Evolutionary conservation across 1,139 yeast species (phyloP).

Genomic region (Tardiomyces depauwii): DNA sequence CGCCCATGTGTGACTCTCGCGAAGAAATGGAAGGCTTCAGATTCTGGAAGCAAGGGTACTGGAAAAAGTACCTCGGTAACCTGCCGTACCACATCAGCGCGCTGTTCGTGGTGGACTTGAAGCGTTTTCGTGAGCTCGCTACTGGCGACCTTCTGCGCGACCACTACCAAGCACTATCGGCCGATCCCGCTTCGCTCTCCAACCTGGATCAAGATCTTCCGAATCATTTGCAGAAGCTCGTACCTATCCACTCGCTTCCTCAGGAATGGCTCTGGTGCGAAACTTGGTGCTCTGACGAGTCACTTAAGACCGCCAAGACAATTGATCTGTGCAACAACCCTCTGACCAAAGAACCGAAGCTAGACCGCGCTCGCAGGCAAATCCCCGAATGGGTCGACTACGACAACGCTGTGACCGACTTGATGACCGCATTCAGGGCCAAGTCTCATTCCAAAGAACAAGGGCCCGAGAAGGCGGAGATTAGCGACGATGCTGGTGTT

Average conservation of each 20-base stretch:
- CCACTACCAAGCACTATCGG: constrained; percentile 77
- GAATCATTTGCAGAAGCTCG: constrained; percentile 59
- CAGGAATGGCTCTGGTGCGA: constrained; percentile 92
- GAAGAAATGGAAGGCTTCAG: constrained; percentile 74
- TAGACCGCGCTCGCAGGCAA: constrained; percentile 62
- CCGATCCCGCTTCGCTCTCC: constrained; percentile 67
- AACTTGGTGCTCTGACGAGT: constrained; percentile 76
- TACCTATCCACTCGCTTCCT: constrained; percentile 64
- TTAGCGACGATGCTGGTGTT: too few species aligned
- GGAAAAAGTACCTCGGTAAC: constrained; percentile 56
- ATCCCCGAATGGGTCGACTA: constrained; percentile 68
- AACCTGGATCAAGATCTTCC: constrained; percentile 90
- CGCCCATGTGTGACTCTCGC: constrained; percentile 82
- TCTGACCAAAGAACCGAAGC: constrained; percentile 62
- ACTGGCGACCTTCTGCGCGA: constrained; percentile 76
- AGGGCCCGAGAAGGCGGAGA: too few species aligned
- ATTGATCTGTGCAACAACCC: constrained; percentile 82
- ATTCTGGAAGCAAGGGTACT: constrained; percentile 92
- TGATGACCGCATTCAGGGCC: background rate
- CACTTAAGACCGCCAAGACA: constrained; percentile 52
- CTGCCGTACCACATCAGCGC: constrained; percentile 76
- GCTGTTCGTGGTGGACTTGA: constrained; percentile 67
- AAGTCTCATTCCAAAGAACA: constrained; percentile 2
- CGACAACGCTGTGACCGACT: constrained; percentile 38
- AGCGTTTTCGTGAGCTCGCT: constrained; percentile 45